Percentiles rank a stretch among this genome's conserved stretches.
These are phyloP conservation scores for Cenchrus fungigraminus DNA, from an alignment of 176 grass and related monocot genomes.

Conservation along the genomic window DNA sequence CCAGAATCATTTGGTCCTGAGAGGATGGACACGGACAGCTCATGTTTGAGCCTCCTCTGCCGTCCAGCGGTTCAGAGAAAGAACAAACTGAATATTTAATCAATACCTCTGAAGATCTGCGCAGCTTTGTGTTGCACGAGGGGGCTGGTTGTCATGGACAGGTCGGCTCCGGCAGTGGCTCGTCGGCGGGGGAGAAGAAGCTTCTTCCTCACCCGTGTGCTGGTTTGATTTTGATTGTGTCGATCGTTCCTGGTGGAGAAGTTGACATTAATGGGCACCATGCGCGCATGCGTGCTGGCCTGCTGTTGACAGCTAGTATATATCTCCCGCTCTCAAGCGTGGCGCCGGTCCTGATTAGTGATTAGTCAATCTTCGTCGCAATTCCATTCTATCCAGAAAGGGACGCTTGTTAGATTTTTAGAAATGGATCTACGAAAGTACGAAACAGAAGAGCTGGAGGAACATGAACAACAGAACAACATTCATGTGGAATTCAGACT, in stretches of 20 bases:
- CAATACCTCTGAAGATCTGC: constrained; percentile 35
- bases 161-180: constrained; percentile 25
- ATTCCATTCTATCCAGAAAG: constrained; percentile 1
- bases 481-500: not conserved
- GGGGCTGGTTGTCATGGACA: constrained; percentile 37
- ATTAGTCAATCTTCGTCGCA: not conserved
- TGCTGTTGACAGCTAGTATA: constrained; percentile 31
- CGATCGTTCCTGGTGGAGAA: not conserved
- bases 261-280: constrained; percentile 27
- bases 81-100: constrained; percentile 26
- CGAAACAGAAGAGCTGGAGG: not conserved
- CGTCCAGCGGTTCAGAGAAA: constrained; percentile 21
- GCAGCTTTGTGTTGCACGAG: constrained; percentile 51
- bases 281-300: constrained; percentile 25
- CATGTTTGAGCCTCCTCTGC: constrained; percentile 31
- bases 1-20: constrained; percentile 34
- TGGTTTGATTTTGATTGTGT: constrained; percentile 38
- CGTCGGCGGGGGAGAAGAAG: constrained; percentile 21
- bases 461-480: not conserved
- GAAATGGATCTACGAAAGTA: constrained; percentile 21
- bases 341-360: not conserved
- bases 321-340: not conserved
- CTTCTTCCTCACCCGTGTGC: constrained; percentile 30
- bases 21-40: constrained; percentile 32
- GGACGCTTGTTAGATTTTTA: constrained; percentile 24